Percentiles rank a stretch among this genome's conserved stretches.
These are phyloP conservation scores for Starmerella stigmatis DNA, from an alignment of 805 yeast species.

Conservation along the genomic window DNA sequence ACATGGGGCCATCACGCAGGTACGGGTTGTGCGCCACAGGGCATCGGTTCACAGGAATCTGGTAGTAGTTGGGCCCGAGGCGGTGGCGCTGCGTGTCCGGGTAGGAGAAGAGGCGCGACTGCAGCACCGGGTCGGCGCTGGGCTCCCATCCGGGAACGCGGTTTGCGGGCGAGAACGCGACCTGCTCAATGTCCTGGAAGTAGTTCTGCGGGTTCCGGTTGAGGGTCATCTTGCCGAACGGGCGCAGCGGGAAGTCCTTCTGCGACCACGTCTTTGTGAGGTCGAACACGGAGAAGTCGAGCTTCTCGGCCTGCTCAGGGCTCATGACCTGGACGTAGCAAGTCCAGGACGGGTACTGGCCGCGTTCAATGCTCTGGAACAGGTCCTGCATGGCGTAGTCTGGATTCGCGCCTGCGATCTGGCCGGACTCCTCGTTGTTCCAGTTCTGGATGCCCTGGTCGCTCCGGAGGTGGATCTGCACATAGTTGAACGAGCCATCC, in stretches of 20 bases:
- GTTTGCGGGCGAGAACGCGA: slow-evolving; percentile 64
- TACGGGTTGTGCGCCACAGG: slow-evolving; percentile 40
- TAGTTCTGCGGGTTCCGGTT: slow-evolving; percentile 49
- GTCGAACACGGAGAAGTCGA: slow-evolving; percentile 41
- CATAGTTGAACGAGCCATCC: slow-evolving; percentile 43
- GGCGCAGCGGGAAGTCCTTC: slow-evolving; percentile 43
- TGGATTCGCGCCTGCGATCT: slow-evolving; percentile 41
- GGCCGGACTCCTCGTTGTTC: slow-evolving; percentile 38
- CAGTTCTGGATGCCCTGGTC: slow-evolving; percentile 43
- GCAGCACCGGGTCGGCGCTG: slow-evolving; percentile 67
- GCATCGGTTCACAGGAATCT: slow-evolving; percentile 54
- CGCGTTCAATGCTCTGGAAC: slow-evolving; percentile 39
- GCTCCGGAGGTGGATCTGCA: slow-evolving; percentile 44
- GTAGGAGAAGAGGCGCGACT: slow-evolving; percentile 65
- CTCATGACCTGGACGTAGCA: slow-evolving; percentile 51
- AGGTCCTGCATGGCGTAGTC: slow-evolving; percentile 41
- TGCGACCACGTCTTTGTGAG: slow-evolving; percentile 53
- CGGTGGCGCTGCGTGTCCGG: slow-evolving; percentile 70
- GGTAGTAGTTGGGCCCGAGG: slow-evolving; percentile 57
- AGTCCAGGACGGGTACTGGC: slow-evolving; percentile 43
- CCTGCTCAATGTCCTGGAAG: slow-evolving; percentile 42
- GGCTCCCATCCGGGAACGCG: slow-evolving; percentile 68
- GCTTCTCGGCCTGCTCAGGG: slow-evolving; percentile 45
- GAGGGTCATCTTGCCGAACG: slow-evolving; percentile 45
- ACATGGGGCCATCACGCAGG: slow-evolving; percentile 55